Evolutionary conservation across 768 basidiomycete species (phyloP).

Genomic region (Hypholoma sublateritium): DNA sequence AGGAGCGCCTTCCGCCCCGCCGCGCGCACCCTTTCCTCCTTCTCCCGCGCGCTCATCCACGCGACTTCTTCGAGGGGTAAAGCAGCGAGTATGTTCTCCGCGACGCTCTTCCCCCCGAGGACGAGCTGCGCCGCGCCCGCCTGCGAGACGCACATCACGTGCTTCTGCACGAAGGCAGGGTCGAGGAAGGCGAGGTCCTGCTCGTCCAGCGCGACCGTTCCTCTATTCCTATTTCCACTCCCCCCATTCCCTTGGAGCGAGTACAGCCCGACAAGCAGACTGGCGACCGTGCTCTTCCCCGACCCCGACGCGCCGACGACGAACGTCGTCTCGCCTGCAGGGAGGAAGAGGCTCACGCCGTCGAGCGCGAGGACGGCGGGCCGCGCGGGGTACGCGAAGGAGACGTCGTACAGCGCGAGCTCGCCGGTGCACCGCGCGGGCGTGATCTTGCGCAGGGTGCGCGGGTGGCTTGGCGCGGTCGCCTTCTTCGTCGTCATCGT

Average conservation of each 20-base stretch:
- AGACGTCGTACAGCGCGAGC: constrained; percentile 68
- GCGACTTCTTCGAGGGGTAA: constrained; percentile 29
- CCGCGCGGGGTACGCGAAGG: constrained; percentile 84
- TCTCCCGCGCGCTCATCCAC: constrained; percentile 29
- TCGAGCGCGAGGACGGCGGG: constrained; percentile 67
- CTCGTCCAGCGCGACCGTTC: constrained; percentile 78
- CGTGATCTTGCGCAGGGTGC: constrained; percentile 57
- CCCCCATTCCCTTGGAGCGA: constrained; percentile 27
- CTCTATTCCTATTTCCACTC: constrained; percentile 22
- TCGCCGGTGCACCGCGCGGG: constrained; percentile 72
- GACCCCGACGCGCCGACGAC: constrained; percentile 91
- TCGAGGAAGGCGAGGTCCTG: constrained; percentile 78
- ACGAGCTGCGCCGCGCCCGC: constrained; percentile 44
- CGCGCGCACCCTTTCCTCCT: constrained; percentile 59
- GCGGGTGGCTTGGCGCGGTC: constrained; percentile 43
- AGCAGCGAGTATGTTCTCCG: constrained; percentile 67
- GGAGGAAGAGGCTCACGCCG: constrained; percentile 65
- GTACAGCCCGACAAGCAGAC: constrained; percentile 83
- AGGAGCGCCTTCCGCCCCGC: constrained; percentile 86
- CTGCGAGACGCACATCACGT: constrained; percentile 80
- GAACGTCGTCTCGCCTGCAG: constrained; percentile 81
- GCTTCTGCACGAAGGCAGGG: constrained; percentile 58
- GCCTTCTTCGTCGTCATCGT: no score
- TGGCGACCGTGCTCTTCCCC: constrained; percentile 89
- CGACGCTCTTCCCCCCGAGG: constrained; percentile 75